Conservation (phyloP, 179 eudicot species). For the Silene coronaria region DNA sequence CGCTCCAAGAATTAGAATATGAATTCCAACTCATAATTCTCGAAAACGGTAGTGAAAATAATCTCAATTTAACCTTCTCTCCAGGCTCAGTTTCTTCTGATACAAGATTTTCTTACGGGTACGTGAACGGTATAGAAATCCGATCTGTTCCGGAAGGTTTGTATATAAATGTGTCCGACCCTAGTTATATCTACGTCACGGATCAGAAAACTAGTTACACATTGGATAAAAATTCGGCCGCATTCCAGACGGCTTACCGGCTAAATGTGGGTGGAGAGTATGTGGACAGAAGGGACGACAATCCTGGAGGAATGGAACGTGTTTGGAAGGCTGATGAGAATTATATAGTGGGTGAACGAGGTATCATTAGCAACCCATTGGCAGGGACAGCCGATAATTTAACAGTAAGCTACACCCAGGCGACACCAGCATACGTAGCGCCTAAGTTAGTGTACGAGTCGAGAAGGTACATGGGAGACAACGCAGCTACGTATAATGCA, state of each 20-base stretch:
- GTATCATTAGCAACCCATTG: too few species aligned
- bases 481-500: accelerated
- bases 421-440: slow-evolving; percentile 30
- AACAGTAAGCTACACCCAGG: neutral
- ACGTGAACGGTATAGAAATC: slow-evolving; percentile 26
- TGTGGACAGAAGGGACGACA: neutral
- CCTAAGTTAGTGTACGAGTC: slow-evolving; percentile 29
- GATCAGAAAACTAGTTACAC: too few species aligned
- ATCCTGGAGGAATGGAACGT: slow-evolving; percentile 11
- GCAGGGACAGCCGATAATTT: neutral
- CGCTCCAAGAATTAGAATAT: neutral
- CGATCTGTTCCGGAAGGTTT: slow-evolving; percentile 8
- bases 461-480: slow-evolving; percentile 21
- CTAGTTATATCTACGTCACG: too few species aligned
- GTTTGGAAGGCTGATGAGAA: slow-evolving; percentile 17
- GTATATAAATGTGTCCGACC: neutral
- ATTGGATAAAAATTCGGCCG: too few species aligned
- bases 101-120: neutral
- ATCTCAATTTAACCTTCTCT: slow-evolving; percentile 24
- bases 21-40: slow-evolving; percentile 16
- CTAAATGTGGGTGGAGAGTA: slow-evolving; percentile 15
- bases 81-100: neutral
- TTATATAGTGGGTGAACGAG: neutral
- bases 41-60: neutral
- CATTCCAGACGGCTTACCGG: slow-evolving; percentile 15